Evolutionary conservation across 208 protist genomes (phyloP), one percentile per base, ranked within the genome.

Genomic region (Phytomonas francai): DNA sequence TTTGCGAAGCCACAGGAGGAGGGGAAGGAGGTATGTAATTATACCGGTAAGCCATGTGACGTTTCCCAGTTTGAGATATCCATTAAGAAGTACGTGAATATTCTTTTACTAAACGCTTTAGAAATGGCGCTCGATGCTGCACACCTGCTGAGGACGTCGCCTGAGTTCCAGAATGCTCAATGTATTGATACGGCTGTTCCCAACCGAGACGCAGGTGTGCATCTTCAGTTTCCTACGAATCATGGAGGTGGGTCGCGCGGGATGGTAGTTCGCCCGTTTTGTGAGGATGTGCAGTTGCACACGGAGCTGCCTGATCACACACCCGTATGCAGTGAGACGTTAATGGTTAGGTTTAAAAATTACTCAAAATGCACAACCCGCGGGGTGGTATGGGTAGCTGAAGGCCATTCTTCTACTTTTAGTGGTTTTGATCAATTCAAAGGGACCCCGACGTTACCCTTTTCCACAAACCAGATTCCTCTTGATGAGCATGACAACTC

Each of bases 41-140:
- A n/a, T 5, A 28, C 8, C 62, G 33, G 63, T 42, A 34, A 11
- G 30, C 29, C 58, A 57, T 22, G 9, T 27, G 32, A 56, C 22
- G 63, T 8, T 8, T 57, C 58, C 3, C 51, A 6, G 14, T 39
- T 33, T 7, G 71, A 0, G 36, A 75, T 72, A 65, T 9, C 76
- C 5, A 57, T 54, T 0, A 70, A 64, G 34, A 71, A 65, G 3
- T 88, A 81, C 77, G 45, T 84, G 31, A 70, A 68, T 0, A 74
- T 77, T 11, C 34, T 88, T 31, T 51, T 88, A 60, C 63, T 39
- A 36, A 88, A 88, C 51, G 54, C 61, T 11, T 64, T 78, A 33
- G 72, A 78, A 29, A 65, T 67, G 22, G 57, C 39, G 3, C 32
- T 73, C 11, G 2, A 25, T 25, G 12, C 64, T 22, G 45, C 0